phyloP scores from a whole-genome alignment of 805 yeast genomes.

The Candida qinlingensis region DNA sequence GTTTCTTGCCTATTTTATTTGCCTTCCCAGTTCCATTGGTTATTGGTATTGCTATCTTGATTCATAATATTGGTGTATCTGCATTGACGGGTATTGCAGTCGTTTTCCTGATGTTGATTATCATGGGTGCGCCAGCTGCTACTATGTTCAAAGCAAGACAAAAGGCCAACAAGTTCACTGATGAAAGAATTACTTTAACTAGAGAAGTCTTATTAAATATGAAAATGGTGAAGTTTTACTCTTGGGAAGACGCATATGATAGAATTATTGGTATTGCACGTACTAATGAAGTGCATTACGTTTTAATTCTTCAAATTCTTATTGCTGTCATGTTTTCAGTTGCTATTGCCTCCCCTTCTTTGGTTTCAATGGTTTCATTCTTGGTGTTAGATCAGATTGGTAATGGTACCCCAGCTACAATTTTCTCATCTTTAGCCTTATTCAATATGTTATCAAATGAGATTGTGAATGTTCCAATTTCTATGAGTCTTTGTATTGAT shows the following conservation, averaged over 20 bases:
- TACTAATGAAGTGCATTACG: constrained; percentile 46
- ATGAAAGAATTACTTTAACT: constrained; percentile 50
- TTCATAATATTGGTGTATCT: constrained; percentile 61
- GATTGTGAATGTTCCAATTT: constrained; percentile 52
- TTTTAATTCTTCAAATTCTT: constrained; percentile 51
- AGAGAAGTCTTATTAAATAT: constrained; percentile 55
- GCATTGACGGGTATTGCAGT: constrained; percentile 60
- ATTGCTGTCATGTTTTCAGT: constrained; percentile 50
- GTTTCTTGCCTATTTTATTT: constrained; percentile 48
- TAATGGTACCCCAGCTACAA: constrained; percentile 47
- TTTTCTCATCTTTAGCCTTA: constrained; percentile 63
- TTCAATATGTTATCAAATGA: constrained; percentile 57
- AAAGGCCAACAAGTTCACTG: constrained; percentile 50
- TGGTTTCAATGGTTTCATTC: constrained; percentile 51
- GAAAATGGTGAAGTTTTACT: constrained; percentile 69
- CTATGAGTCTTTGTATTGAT: constrained; percentile 54
- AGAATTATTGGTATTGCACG: constrained; percentile 46
- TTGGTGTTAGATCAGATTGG: constrained; percentile 32
- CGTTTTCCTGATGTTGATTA: constrained; percentile 34
- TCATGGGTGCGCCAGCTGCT: constrained; percentile 38
- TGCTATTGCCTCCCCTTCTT: constrained; percentile 41
- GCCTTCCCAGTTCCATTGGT: constrained; percentile 50
- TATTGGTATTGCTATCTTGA: constrained; percentile 52
- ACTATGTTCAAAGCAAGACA: constrained; percentile 42
- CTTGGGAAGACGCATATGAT: constrained; percentile 80